phyloP scores from a whole-genome alignment of 208 protist species.

The Trypanosomatidae sp. region DNA sequence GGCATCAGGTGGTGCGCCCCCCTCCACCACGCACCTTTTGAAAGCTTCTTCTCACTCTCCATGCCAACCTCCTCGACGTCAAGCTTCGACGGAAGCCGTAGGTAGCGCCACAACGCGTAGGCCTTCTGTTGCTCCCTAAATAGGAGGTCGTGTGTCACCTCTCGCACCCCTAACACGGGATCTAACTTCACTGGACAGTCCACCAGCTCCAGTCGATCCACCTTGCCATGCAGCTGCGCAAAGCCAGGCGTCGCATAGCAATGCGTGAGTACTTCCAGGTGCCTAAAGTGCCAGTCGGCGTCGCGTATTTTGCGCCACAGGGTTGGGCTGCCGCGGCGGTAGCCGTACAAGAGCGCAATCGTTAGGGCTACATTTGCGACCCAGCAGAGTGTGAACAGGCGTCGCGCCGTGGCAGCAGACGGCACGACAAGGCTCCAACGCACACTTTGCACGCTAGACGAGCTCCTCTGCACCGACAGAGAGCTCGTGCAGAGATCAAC shows the following conservation, averaged over 20 bases:
- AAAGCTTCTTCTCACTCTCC: background rate
- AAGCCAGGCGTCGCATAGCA: conserved; percentile 80
- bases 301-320: conserved; percentile 46
- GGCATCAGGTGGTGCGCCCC: conserved; percentile 25
- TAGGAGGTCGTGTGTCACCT: conserved; percentile 55
- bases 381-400: conserved; percentile 23
- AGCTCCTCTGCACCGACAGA: background rate
- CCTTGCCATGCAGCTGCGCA: conserved; percentile 68
- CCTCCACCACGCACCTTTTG: conserved; percentile 18
- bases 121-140: conserved; percentile 40
- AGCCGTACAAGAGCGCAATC: conserved; percentile 38
- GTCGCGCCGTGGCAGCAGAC: background rate
- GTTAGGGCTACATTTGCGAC: conserved; percentile 40
- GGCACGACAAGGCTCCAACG: background rate
- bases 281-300: conserved; percentile 28
- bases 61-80: background rate
- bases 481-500: conserved; percentile 17
- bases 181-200: conserved; percentile 62
- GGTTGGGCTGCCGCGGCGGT: conserved; percentile 45
- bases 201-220: conserved; percentile 44
- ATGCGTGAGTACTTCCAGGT: conserved; percentile 58
- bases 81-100: conserved; percentile 4
- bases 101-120: conserved; percentile 71
- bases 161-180: conserved; percentile 18
- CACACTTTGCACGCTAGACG: background rate